Base-by-base conservation (phyloP, 352 stramenopile genomes). In the Pythium sp. region DNA sequence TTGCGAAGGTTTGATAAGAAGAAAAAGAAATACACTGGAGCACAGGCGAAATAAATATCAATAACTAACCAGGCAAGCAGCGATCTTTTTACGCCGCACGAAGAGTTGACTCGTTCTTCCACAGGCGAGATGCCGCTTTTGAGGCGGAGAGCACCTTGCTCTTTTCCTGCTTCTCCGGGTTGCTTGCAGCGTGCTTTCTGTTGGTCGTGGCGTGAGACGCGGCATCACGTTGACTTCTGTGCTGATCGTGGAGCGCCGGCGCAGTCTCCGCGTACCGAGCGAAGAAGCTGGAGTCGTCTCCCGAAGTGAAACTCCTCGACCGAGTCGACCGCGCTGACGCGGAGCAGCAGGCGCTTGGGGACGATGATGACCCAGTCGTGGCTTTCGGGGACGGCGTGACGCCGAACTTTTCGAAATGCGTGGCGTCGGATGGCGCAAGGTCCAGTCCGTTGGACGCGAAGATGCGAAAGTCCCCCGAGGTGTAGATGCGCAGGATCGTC, bases 381-480 rank as follows among this genome's bases (percentile, higher is more conserved):
- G 24, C 24, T 46, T 64, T 64, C 11, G 65, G 65, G 20, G 65
- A 70, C n/a, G 75, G 70, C 0, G 68, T 65, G 47, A 82, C 75
- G 28, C 72, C 80, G 51, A 79, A 84, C 11, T 62, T 64, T 20
- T 83, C 66, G 32, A 86, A 81, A 1, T 66, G 71, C 12, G 38
- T 70, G 41, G 65, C 5, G 55, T 36, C 57, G 18, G 56, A 62
- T 5, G 77, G 69, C 1, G 67, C 71, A 28, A 70, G 59, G 11
- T 82, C 71, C n/a, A 78, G 58, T 18, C 68, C 69, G 26, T 71
- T 75, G 22, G 74, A 77, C 47, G 72, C 71, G 53, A 91, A 91
- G 38, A 86, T 77, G 55, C 79, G 80, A 68, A 91, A 92, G 58
- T 92, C 82, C 20, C 84, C 79, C 0, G 81, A 87, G 12, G 72